Conservation (phyloP, 2,329 filamentous ascomycete species). For the Claviceps africana region DNA sequence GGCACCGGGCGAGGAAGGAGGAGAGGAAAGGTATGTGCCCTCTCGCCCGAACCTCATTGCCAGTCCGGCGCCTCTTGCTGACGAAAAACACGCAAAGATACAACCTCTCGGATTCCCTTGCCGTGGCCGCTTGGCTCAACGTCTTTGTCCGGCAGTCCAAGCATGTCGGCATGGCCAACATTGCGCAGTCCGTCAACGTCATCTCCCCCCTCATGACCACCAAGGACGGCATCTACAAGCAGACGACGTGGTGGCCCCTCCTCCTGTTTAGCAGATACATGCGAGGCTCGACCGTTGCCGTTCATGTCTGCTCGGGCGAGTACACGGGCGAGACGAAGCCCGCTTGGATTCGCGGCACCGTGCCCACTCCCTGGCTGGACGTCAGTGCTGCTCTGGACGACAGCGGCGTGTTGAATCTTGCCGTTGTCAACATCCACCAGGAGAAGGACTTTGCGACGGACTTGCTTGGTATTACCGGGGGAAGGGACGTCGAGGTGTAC, state of each 20-base stretch:
- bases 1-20: not conserved
- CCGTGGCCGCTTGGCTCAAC: not conserved
- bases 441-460: not conserved
- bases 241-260: not conserved
- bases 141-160: not conserved
- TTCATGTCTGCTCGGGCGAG: not conserved
- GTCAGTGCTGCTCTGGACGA: not conserved
- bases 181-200: not conserved
- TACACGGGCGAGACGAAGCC: not conserved
- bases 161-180: not conserved
- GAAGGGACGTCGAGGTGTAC: not conserved
- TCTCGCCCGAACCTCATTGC: not conserved
- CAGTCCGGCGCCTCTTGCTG: not conserved
- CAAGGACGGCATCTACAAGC: not conserved
- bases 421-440: not conserved
- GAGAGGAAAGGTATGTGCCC: not conserved
- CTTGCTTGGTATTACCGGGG: not conserved
- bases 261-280: not conserved
- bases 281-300: not conserved
- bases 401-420: not conserved
- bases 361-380: not conserved
- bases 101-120: not conserved
- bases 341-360: not conserved
- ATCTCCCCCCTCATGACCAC: not conserved
- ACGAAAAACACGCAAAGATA: not conserved